Base-by-base conservation (phyloP, 2,329 filamentous ascomycete genomes). In the Aciculosporium take region DNA sequence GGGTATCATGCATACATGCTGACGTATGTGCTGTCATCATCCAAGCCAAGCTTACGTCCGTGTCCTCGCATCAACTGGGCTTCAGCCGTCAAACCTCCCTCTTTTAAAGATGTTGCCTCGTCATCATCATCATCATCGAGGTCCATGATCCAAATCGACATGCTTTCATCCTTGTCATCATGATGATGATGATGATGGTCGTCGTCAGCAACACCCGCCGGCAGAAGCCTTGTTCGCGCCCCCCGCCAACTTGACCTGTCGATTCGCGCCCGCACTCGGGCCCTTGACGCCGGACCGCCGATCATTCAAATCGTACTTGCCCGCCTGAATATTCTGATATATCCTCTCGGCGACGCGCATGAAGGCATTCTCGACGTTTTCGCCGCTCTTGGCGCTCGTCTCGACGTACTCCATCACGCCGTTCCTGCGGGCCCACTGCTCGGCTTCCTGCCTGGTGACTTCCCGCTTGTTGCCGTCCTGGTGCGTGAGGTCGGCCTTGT, bases 291-390 rank as follows among this genome's bases (percentile, higher is more conserved):
- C 91, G 46, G 83, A 89, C 56, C 88, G 75, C 55, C 89, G 74
- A 61, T 96, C 89, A 57, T 94, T 94, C 51, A 96, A 66, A 63
- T 98, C 88, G 59, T 96, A 96, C 58, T 79, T 85, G 9, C 91
- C 91, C 1, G 85, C 85, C 66, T 95, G 86, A 47, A 98, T 95
- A 55, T 96, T 96, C 59, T 89, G 79, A 58, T 93, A 94, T 66
- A 98, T 96, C 60, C 88, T 73, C 67, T 95, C 87, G 17, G 91
- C 87, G 12, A 96, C 88, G 55, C 91, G 79, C 56, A 94, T 73
- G 55, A 98, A 98, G 2, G 91, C 91, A 51, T 79, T 75, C 61
- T 98, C 91, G 28, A 98, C 91, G 39, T 86, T 86, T 57, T 94
- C 86, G 40, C 91, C 91, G 47, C 81, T 93, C 69, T 96, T 98